phyloP scores from a whole-genome alignment of 306 rosid species.

The Cyclanthera cordifolia region DNA sequence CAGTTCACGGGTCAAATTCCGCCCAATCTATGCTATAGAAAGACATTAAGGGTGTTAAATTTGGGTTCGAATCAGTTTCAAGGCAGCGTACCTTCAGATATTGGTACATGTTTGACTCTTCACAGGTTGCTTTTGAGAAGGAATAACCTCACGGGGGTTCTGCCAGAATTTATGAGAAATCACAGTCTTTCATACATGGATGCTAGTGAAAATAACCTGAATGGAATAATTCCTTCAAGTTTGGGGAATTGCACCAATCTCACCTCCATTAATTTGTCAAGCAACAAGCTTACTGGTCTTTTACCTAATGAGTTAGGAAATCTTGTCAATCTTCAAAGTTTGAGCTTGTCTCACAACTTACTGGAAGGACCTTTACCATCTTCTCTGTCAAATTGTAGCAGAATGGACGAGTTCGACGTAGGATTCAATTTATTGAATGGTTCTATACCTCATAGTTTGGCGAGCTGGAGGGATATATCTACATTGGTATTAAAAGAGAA shows the following conservation, averaged over 20 bases:
- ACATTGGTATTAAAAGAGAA: conserved; percentile 52
- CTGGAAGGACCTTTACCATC: conserved; percentile 60
- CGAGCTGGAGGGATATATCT: conserved; percentile 40
- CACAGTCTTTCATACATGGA: conserved; percentile 31
- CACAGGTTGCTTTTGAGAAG: conserved; percentile 41
- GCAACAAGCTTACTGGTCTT: conserved; percentile 37
- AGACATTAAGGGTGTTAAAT: conserved; percentile 26
- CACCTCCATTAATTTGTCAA: conserved; percentile 37
- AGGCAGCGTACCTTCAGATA: conserved; percentile 48
- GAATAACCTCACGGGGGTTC: conserved; percentile 42
- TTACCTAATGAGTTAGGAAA: conserved; percentile 56
- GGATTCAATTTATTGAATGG: conserved; percentile 68
- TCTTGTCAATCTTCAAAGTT: conserved; percentile 36
- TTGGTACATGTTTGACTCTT: conserved; percentile 62
- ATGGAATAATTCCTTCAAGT: conserved; percentile 50
- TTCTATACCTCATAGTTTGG: conserved; percentile 41
- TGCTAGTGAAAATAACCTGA: conserved; percentile 39
- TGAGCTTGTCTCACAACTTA: conserved; percentile 45
- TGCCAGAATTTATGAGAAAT: conserved; percentile 42
- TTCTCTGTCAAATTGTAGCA: conserved; percentile 45
- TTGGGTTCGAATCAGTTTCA: conserved; percentile 52
- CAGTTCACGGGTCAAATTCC: conserved; percentile 59
- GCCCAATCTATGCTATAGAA: conserved; percentile 61
- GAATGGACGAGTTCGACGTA: conserved; percentile 38
- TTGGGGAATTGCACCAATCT: conserved; percentile 46